Base-by-base conservation (phyloP, 768 basidiomycete genomes). In the Tulasnella sp. region DNA sequence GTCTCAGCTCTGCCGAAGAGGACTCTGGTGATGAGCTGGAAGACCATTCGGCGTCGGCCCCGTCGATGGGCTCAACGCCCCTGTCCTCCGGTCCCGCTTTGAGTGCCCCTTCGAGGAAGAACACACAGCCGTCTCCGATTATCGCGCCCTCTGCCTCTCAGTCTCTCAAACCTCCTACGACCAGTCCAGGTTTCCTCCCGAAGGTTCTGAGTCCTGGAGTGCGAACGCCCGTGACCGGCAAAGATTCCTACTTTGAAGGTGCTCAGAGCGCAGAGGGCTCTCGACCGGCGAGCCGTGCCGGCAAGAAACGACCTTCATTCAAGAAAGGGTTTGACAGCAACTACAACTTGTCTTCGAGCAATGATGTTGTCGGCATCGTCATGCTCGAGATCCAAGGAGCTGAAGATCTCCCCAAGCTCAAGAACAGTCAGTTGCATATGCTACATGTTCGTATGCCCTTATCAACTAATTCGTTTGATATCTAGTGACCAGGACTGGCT, bases 331-430 rank as follows among this genome's bases (percentile, higher is more conserved):
- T 68, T 63, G 77, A 76, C 3, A 78, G 74, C 29, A 83, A 82
- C 26, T 90, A 83, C 79, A 89, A 89, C 78, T 86, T 92, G 73
- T 85, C 85, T 19, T 83, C 88, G 0, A 84, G 82, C 5, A 89
- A 93, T 76, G 95, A 98, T 77, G 89, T 97, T 42, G 81, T 96
- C 1, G 96, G 96, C 0, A 94, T 98, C 72, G 95, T 98, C 41
- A 91, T 97, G 88, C 81, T 99, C 26, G 96, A 99, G 81, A 91
- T 99, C 73, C 83, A 88, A 73, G 82, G 87, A 14, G 96, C 94
- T 32, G 85, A 85, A 36, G 94, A 96, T 80, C 81, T 98, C 65
- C 97, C 97, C 0, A 85, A 85, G 78, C 81, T 94, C 73, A 90
- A 88, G 78, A 98, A 97, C 76, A 90, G 95, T 95, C 70, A 74